Evolutionary conservation across 352 stramenopile species (phyloP).

Genomic region (Phytophthora fragariae): DNA sequence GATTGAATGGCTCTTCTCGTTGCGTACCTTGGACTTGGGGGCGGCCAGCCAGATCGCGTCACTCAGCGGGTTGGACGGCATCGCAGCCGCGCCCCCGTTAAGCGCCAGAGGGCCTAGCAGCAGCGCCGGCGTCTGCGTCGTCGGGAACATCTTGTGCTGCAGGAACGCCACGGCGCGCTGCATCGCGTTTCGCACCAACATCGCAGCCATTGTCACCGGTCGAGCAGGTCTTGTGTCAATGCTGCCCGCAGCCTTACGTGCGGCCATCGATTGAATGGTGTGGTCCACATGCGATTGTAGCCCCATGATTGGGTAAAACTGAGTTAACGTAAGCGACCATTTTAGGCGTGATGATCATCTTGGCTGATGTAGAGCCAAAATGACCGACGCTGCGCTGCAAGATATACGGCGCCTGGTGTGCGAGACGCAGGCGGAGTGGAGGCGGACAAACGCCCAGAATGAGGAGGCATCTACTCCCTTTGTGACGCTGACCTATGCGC

Average conservation of each 20-base stretch:
- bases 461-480: constrained; percentile 36
- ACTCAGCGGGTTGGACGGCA: constrained; percentile 61
- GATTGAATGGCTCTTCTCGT: neutral
- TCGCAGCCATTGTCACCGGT: constrained; percentile 54
- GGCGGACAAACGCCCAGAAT: neutral
- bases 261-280: constrained; percentile 9
- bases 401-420: constrained; percentile 40
- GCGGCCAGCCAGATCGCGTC: constrained; percentile 84
- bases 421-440: constrained; percentile 37
- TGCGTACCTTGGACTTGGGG: constrained; percentile 88
- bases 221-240: constrained; percentile 28
- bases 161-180: constrained; percentile 71
- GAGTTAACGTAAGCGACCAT: too few relatives aligned
- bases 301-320: constrained; percentile 22
- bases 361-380: neutral
- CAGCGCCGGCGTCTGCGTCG: constrained; percentile 42
- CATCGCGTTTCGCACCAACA: constrained; percentile 74
- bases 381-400: constrained; percentile 29
- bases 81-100: constrained; percentile 35
- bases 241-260: constrained; percentile 24
- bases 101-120: constrained; percentile 37
- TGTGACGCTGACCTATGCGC: constrained; percentile 89
- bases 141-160: constrained; percentile 57
- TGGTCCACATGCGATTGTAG: too few relatives aligned
- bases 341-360: neutral